These are phyloP conservation scores for Rhizopogon rudus DNA, from an alignment of 768 basidiomycete genomes.

Conservation along the genomic window DNA sequence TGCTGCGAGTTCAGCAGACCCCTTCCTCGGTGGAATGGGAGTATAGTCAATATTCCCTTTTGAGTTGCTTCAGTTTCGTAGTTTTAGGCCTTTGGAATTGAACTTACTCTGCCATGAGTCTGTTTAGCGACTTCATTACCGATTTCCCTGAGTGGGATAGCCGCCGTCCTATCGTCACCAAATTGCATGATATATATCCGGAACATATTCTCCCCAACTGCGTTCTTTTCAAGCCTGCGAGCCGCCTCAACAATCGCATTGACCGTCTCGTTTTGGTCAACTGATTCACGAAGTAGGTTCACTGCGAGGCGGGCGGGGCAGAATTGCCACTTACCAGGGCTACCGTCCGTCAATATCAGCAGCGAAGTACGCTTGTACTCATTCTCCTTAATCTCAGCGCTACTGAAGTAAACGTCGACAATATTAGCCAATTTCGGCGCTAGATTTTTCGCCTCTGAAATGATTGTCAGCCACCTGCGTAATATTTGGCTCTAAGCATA, in stretches of 20 bases:
- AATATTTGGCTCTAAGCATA: too few relatives aligned
- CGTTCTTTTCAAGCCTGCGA: constrained; percentile 6
- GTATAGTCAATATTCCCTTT: constrained; percentile 15
- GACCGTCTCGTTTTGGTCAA: constrained; percentile 9
- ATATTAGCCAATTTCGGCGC: constrained; percentile 13
- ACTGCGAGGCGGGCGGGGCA: neutral
- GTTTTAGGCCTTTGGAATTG: neutral
- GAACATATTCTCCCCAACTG: constrained; percentile 14
- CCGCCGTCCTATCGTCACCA: constrained; percentile 17
- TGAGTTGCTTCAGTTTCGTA: neutral
- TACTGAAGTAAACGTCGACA: constrained; percentile 11
- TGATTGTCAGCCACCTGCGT: neutral
- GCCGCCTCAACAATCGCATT: constrained; percentile 7
- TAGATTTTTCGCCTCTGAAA: neutral
- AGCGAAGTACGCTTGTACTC: constrained; percentile 7
- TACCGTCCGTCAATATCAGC: constrained; percentile 17
- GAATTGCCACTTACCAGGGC: constrained; percentile 9
- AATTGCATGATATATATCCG: constrained; percentile 20
- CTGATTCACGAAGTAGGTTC: constrained; percentile 2
- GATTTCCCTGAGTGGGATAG: constrained; percentile 17
- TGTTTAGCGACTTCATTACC: constrained; percentile 12
- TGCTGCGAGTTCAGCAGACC: constrained; percentile 15
- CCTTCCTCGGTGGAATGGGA: constrained; percentile 20
- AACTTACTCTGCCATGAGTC: constrained; percentile 11
- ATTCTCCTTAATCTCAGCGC: neutral